phyloP scores from a whole-genome alignment of 192 early-diverging fungal genomes.

The Backusella mclennaniae region DNA sequence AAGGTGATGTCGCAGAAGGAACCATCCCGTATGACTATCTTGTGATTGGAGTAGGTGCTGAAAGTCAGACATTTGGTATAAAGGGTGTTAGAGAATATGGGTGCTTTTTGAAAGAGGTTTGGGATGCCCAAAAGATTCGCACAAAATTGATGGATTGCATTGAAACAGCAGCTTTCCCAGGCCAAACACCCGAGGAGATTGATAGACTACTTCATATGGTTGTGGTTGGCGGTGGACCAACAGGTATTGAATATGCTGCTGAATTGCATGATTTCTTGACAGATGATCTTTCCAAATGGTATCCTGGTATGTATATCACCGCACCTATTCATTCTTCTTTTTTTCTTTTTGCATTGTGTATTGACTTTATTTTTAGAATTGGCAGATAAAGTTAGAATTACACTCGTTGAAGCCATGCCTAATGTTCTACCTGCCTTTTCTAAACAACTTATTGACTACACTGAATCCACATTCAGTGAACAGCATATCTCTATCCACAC shows the following conservation, averaged over 20 bases:
- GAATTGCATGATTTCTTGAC: slow-evolving; percentile 81
- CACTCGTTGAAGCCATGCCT: slow-evolving; percentile 74
- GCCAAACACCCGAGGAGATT: slow-evolving; percentile 69
- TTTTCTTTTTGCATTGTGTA: background rate
- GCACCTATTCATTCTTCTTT: background rate
- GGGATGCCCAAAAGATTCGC: slow-evolving; percentile 81
- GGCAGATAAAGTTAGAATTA: slow-evolving; percentile 75
- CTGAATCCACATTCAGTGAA: slow-evolving; percentile 75
- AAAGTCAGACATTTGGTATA: slow-evolving; percentile 82
- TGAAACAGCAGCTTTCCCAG: slow-evolving; percentile 68
- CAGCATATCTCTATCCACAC: slow-evolving; percentile 70
- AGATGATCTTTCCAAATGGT: slow-evolving; percentile 72
- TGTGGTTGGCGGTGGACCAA: slow-evolving; percentile 71
- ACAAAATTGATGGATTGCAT: slow-evolving; percentile 76
- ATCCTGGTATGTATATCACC: slow-evolving; percentile 58
- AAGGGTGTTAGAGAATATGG: slow-evolving; percentile 71
- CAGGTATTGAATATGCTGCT: slow-evolving; percentile 69
- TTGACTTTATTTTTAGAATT: slow-evolving; percentile 43
- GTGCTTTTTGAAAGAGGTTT: slow-evolving; percentile 74
- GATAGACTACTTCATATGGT: slow-evolving; percentile 77
- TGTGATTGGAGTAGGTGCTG: slow-evolving; percentile 74
- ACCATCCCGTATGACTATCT: slow-evolving; percentile 75
- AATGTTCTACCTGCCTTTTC: slow-evolving; percentile 80
- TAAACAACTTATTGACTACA: slow-evolving; percentile 77
- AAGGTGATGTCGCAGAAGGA: slow-evolving; percentile 52